Evolutionary conservation across 768 basidiomycete genomes (phyloP).

Genomic region (Mycena floridula): DNA sequence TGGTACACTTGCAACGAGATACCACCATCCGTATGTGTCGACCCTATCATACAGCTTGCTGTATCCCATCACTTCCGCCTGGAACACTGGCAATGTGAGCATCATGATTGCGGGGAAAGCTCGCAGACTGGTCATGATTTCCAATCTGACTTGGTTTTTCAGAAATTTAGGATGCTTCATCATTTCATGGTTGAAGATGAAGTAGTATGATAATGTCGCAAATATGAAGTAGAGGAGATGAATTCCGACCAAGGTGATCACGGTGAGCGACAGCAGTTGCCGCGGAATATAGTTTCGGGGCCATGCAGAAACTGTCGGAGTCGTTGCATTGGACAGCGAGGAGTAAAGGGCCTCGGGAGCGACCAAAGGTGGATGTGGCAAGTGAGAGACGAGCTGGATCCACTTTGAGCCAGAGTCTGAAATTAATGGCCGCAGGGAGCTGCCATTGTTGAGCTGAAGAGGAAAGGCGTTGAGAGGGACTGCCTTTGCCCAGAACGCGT

Average conservation of each 20-base stretch:
- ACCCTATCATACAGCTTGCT: conserved; percentile 73
- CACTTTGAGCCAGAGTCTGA: conserved; percentile 33
- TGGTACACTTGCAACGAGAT: conserved; percentile 60
- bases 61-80: conserved; percentile 85
- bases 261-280: conserved; percentile 65
- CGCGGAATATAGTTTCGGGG: conserved; percentile 78
- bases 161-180: conserved; percentile 93
- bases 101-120: conserved; percentile 81
- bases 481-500: conserved; percentile 70
- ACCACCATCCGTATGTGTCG: conserved; percentile 74
- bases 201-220: conserved; percentile 75
- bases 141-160: conserved; percentile 75
- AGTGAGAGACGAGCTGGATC: conserved; percentile 45
- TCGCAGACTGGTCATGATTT: conserved; percentile 69
- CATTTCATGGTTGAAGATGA: conserved; percentile 93
- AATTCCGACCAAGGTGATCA: conserved; percentile 76
- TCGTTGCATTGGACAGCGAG: conserved; percentile 13
- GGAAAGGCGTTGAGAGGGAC: conserved; percentile 57
- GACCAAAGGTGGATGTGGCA: conserved; percentile 52
- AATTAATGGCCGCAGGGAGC: conserved; percentile 25
- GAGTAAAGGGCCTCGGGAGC: conserved; percentile 23
- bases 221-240: conserved; percentile 84
- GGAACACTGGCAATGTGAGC: conserved; percentile 91
- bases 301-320: conserved; percentile 61
- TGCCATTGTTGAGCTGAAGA: conserved; percentile 29